Evolutionary conservation across 73 alveolate species (phyloP).

Genomic region (Stentor roeselii): DNA sequence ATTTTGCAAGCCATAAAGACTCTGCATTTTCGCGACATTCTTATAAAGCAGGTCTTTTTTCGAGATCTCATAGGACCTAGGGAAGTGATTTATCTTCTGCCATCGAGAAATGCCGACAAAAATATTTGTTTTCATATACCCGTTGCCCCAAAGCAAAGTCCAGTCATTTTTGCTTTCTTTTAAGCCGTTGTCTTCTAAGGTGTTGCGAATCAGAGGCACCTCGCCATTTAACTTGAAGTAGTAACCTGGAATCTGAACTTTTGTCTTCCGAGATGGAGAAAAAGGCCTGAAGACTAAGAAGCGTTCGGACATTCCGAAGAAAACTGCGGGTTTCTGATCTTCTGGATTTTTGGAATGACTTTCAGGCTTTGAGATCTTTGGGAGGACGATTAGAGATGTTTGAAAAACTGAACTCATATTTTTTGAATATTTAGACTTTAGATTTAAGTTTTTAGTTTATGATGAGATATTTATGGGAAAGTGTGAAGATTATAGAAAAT

Average conservation of each 20-base stretch:
- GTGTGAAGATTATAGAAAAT: no score
- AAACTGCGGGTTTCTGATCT: no score
- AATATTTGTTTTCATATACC: neutral
- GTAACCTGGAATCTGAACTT: neutral
- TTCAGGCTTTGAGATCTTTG: no score
- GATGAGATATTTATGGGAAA: no score
- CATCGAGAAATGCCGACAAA: neutral
- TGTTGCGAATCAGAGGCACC: neutral
- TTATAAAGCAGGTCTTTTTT: slow-evolving; percentile 60
- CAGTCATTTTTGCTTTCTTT: neutral
- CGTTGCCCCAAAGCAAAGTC: neutral
- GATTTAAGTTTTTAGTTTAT: no score
- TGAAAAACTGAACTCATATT: no score
- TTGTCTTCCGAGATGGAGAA: slow-evolving; percentile 33
- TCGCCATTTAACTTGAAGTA: neutral
- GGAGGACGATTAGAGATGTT: no score
- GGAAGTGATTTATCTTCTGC: slow-evolving; percentile 55
- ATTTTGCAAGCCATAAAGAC: slow-evolving; percentile 48
- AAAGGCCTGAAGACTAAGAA: slow-evolving; percentile 46
- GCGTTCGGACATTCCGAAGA: no score
- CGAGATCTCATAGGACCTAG: slow-evolving; percentile 71
- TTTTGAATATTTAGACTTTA: no score
- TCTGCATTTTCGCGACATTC: slow-evolving; percentile 60
- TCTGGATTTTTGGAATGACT: no score
- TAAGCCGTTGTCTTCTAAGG: slow-evolving; percentile 19